Conservation (phyloP, 495 filamentous ascomycete genomes). For the Aspergillus bridgeri region DNA sequence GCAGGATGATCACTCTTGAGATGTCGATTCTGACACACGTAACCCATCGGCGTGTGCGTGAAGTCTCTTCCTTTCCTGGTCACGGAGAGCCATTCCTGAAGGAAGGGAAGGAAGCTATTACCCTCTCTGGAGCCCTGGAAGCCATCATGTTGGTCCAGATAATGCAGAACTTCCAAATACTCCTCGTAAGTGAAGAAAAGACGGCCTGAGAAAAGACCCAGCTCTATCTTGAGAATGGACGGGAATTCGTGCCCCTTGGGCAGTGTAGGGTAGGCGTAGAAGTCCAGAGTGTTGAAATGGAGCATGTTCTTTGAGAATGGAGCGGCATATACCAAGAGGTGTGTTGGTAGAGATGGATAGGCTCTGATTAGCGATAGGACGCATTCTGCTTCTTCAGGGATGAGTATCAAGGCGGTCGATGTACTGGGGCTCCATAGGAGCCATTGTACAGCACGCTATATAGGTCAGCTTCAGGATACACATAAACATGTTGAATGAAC, state of each 20-base stretch:
- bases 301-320: conserved; percentile 9
- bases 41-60: conserved; percentile 52
- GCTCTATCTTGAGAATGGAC: neutral
- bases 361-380: conserved; percentile 40
- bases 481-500: neutral
- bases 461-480: neutral
- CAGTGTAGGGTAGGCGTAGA: neutral
- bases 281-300: neutral
- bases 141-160: neutral
- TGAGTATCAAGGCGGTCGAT: conserved; percentile 46
- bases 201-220: neutral
- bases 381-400: conserved; percentile 52
- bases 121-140: neutral
- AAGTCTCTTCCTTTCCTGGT: conserved; percentile 51
- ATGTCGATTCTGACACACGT: conserved; percentile 42
- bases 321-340: conserved; percentile 12
- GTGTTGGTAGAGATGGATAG: neutral
- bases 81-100: conserved; percentile 50
- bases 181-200: neutral
- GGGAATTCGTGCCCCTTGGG: neutral
- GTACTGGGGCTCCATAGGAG: conserved; percentile 36
- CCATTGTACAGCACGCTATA: conserved; percentile 48
- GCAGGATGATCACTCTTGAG: conserved; percentile 40
- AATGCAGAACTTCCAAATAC: neutral
- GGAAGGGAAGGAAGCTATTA: conserved; percentile 22